Percentiles rank a stretch among this genome's conserved stretches.
Evolutionary conservation across 345 rosid species (phyloP).

Genomic region (Salix suchowensis): DNA sequence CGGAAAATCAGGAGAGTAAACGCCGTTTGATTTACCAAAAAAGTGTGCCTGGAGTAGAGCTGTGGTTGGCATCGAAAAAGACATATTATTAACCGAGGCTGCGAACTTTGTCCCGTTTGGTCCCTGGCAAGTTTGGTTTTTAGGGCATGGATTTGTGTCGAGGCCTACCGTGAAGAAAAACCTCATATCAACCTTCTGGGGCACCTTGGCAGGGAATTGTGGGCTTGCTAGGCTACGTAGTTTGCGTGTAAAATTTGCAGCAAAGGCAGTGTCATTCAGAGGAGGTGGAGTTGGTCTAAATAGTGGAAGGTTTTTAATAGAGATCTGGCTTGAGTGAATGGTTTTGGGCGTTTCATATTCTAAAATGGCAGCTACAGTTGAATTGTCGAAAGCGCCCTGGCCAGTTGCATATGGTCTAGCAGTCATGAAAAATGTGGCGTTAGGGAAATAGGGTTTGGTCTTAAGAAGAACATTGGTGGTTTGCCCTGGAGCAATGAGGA

Average conservation of each 20-base stretch:
- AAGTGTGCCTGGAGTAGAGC: constrained; percentile 20
- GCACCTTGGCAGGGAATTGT: constrained; percentile 25
- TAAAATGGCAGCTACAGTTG: constrained; percentile 21
- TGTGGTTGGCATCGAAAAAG: constrained; percentile 22
- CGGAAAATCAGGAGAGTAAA: constrained; percentile 19
- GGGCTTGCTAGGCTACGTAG: constrained; percentile 17
- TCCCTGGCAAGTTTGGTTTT: constrained; percentile 23
- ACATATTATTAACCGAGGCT: constrained; percentile 22
- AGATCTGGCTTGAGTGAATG: background rate
- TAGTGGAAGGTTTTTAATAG: background rate
- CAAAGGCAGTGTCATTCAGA: constrained; percentile 20
- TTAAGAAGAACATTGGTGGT: constrained; percentile 23
- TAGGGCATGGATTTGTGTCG: constrained; percentile 21
- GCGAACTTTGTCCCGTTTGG: constrained; percentile 23
- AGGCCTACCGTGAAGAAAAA: constrained; percentile 25
- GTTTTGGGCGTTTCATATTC: constrained; percentile 9
- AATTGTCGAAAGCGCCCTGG: constrained; percentile 24
- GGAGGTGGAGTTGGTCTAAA: constrained; percentile 13
- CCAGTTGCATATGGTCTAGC: constrained; percentile 26
- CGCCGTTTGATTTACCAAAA: constrained; percentile 15
- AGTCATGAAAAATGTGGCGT: constrained; percentile 22
- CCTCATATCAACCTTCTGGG: constrained; percentile 8
- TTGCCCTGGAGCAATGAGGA: constrained; percentile 20
- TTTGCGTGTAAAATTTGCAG: constrained; percentile 7
- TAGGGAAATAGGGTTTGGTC: constrained; percentile 17